Conservation (phyloP, 2,329 filamentous ascomycete species). For the Penicillium olsonii region DNA sequence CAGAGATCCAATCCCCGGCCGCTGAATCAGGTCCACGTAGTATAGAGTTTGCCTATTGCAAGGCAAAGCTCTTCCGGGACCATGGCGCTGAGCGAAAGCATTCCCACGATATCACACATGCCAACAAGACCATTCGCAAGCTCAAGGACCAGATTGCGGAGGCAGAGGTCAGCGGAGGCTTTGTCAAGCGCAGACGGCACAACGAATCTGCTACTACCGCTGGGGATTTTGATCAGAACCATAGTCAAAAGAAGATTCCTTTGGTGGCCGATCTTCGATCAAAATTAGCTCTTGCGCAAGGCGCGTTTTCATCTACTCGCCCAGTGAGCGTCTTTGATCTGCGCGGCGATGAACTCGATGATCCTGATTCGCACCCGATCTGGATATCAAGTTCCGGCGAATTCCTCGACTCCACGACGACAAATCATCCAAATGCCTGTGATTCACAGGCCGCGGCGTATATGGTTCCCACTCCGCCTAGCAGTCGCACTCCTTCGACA, state of each 20-base stretch:
- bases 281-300: slow-evolving; percentile 46
- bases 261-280: slow-evolving; percentile 48
- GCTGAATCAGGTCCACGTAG: slow-evolving; percentile 39
- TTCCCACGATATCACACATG: slow-evolving; percentile 89
- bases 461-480: slow-evolving; percentile 41
- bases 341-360: slow-evolving; percentile 47
- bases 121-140: slow-evolving; percentile 96
- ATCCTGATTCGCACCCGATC: slow-evolving; percentile 48
- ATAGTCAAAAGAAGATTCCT: slow-evolving; percentile 39
- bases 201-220: slow-evolving; percentile 51
- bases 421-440: slow-evolving; percentile 27
- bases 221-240: slow-evolving; percentile 49
- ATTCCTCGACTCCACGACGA: slow-evolving; percentile 29
- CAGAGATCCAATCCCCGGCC: slow-evolving; percentile 63
- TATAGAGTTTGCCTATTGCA: slow-evolving; percentile 86
- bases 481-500: slow-evolving; percentile 38
- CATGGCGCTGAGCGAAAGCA: slow-evolving; percentile 94
- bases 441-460: slow-evolving; percentile 36
- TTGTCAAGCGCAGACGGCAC: slow-evolving; percentile 61
- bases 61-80: slow-evolving; percentile 94
- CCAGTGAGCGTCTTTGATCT: slow-evolving; percentile 45
- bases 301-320: slow-evolving; percentile 50
- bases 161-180: slow-evolving; percentile 60
- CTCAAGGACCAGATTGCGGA: slow-evolving; percentile 90
- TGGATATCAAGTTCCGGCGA: slow-evolving; percentile 33